phyloP scores from a whole-genome alignment of 2,329 filamentous ascomycete species.

The Metarhizium humberi region DNA sequence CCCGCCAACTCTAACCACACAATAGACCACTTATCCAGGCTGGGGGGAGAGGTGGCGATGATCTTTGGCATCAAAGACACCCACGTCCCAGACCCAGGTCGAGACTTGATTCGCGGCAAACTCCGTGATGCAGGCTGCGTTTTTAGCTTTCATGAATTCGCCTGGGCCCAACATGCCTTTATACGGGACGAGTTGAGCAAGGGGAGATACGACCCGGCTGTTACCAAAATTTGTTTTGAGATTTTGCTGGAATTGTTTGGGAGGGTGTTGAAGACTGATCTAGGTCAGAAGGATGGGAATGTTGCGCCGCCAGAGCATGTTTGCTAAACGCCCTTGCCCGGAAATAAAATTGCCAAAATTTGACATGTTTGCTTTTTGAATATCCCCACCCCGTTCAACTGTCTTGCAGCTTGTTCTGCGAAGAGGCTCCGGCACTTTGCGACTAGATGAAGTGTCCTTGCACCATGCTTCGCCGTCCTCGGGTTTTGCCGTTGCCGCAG shows the following conservation, averaged over 20 bases:
- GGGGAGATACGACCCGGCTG: constrained; percentile 83
- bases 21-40: constrained; percentile 47
- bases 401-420: too few relatives aligned
- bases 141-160: constrained; percentile 80
- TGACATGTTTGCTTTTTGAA: too few relatives aligned
- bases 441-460: too few relatives aligned
- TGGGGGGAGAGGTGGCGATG: constrained; percentile 78
- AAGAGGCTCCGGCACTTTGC: too few relatives aligned
- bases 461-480: too few relatives aligned
- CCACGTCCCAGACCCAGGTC: constrained; percentile 74
- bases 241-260: constrained; percentile 81
- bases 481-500: too few relatives aligned
- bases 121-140: constrained; percentile 65
- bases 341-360: too few relatives aligned
- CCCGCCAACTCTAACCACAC: constrained; percentile 37
- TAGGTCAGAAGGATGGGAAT: constrained; percentile 58
- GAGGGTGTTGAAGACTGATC: constrained; percentile 65
- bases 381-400: too few relatives aligned
- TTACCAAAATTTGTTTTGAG: constrained; percentile 84
- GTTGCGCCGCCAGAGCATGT: constrained; percentile 60
- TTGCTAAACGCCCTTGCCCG: constrained; percentile 39
- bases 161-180: constrained; percentile 93
- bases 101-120: constrained; percentile 75
- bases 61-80: constrained; percentile 90
- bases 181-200: constrained; percentile 89